These are phyloP conservation scores for Neurospora cerealis DNA, from an alignment of 495 filamentous ascomycete species.

Conservation along the genomic window DNA sequence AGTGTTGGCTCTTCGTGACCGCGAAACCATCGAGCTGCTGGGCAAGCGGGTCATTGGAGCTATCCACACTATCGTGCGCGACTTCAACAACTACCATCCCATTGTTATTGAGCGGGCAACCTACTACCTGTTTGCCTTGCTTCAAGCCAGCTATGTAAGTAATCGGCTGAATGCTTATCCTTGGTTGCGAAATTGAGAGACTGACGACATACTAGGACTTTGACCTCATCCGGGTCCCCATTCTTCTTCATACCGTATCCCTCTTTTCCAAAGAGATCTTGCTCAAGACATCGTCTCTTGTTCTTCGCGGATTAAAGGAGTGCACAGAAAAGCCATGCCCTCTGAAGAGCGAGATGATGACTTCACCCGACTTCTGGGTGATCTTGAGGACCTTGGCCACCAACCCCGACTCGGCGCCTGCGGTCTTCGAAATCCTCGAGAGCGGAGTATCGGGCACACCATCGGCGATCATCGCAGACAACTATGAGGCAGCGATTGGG, in stretches of 20 bases:
- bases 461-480: slow-evolving; percentile 81
- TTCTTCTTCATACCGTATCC: slow-evolving; percentile 84
- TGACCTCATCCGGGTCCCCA: slow-evolving; percentile 83
- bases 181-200: not conserved
- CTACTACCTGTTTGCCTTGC: slow-evolving; percentile 74
- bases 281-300: slow-evolving; percentile 60
- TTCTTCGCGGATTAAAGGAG: slow-evolving; percentile 66
- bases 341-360: slow-evolving; percentile 83
- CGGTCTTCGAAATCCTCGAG: slow-evolving; percentile 77
- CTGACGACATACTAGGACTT: slow-evolving; percentile 52
- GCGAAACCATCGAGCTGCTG: slow-evolving; percentile 55
- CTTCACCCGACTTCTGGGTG: slow-evolving; percentile 95
- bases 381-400: slow-evolving; percentile 67
- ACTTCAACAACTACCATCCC: slow-evolving; percentile 66
- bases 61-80: slow-evolving; percentile 69
- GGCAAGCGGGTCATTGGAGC: slow-evolving; percentile 72
- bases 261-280: slow-evolving; percentile 70
- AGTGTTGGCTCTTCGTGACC: slow-evolving; percentile 68
- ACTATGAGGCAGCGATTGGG: slow-evolving; percentile 76
- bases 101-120: slow-evolving; percentile 72
- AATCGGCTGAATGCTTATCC: not conserved
- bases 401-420: slow-evolving; percentile 55
- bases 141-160: slow-evolving; percentile 81
- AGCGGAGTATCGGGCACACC: slow-evolving; percentile 54
- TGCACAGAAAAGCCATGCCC: slow-evolving; percentile 68